Base-by-base conservation (phyloP, 306 rosid genomes). In the Abrus pulchellus region DNA sequence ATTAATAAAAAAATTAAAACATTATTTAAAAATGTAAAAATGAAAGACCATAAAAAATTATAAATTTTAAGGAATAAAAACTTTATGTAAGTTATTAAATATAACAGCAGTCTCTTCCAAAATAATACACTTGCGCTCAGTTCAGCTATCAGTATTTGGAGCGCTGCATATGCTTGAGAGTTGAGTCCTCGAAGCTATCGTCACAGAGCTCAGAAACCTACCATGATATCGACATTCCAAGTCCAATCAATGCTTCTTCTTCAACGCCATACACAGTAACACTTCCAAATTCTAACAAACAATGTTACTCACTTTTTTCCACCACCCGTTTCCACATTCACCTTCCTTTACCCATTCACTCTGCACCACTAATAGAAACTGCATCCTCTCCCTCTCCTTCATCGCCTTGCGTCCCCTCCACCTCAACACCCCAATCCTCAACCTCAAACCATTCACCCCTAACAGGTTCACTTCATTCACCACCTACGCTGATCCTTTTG, bases 251-350 rank as follows among this genome's bases (percentile, higher is more conserved):
- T 67, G 83, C 7, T 52, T 28, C 32, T 78, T 34, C 57, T 81
- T 28, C 60, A 9, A 63, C 66, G 48, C 34, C 59, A 67, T 47
- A 7, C 36, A 12, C 78, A 33, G 36, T 56, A 29, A 50, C 54
- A 41, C 59, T 28, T 53, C 5, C 3, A 34, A 40, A 38, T 64
- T 67, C 8, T 5, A 30, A 71, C 49, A 33, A 30, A 85, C 87
- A 74, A 92, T 92, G 95, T 76, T 91, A 49, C 78, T 89, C 84
- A 67, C 92, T 71, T 82, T 62, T 59, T 86, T 64, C 3, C 72
- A 54, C 4, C 82, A 38, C 56, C 62, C 62, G 9, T 68, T 87
- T 27, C 4, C 83, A 0, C 72, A 63, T 61, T 83, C 90, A 40
- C 85, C 85, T 78, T 65, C 95, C 75, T 45, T 85, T 48, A 80